Evolutionary conservation across 1,139 yeast genomes (phyloP).

Genomic region (Taphrina deformans): DNA sequence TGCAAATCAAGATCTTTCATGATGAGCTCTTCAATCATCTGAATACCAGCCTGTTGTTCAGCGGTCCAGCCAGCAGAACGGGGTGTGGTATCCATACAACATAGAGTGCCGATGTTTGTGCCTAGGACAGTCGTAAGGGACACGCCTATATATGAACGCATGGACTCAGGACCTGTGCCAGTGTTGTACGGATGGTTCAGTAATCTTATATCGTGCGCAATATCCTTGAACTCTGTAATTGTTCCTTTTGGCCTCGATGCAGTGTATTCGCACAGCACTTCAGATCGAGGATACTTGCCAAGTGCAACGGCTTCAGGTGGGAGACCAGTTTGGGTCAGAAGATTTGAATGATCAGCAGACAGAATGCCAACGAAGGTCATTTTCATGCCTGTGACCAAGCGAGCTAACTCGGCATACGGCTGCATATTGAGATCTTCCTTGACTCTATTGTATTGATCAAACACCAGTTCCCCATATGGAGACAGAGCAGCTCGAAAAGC

Average conservation of each 20-base stretch:
- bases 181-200: constrained; percentile 12
- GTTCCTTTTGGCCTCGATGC: neutral
- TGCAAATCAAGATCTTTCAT: constrained; percentile 30
- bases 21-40: constrained; percentile 15
- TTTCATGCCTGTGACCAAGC: constrained; percentile 10
- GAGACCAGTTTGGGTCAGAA: neutral
- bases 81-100: constrained; percentile 20
- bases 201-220: constrained; percentile 6
- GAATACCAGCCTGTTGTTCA: constrained; percentile 6
- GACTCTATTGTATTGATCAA: constrained; percentile 17
- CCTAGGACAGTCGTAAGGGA: constrained; percentile 18
- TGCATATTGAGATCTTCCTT: constrained; percentile 1
- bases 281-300: constrained; percentile 1
- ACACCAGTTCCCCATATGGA: constrained; percentile 6
- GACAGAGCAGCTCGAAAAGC: constrained; percentile 11
- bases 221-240: neutral
- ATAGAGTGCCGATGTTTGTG: constrained; percentile 18
- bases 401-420: constrained; percentile 13
- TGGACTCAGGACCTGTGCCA: constrained; percentile 1
- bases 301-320: neutral
- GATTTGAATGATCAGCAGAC: neutral
- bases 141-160: constrained; percentile 24
- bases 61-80: neutral
- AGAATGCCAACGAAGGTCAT: constrained; percentile 4
- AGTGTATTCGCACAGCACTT: constrained; percentile 2